Evolutionary conservation across 1,139 yeast genomes (phyloP).

Genomic region (Candida sanyaensis): DNA sequence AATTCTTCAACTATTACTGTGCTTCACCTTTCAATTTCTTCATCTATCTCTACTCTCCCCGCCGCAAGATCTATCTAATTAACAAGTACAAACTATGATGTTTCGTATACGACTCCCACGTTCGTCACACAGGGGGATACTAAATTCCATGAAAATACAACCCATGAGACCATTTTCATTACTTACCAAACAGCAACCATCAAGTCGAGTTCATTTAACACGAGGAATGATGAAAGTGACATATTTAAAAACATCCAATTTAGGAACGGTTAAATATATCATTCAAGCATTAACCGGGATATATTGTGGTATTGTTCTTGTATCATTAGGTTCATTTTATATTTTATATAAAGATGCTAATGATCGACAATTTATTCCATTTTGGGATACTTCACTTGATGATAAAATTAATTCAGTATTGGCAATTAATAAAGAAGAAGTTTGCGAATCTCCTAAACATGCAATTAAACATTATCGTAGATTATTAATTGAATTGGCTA

Average conservation of each 20-base stretch:
- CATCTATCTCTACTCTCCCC: background rate
- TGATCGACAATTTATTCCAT: slow-evolving; percentile 42
- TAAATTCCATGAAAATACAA: background rate
- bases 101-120: background rate
- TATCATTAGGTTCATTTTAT: slow-evolving; percentile 41
- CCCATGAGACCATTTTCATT: background rate
- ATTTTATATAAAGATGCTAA: slow-evolving; percentile 45
- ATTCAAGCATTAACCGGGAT: slow-evolving; percentile 45
- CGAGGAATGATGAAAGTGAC: background rate
- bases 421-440: slow-evolving; percentile 50
- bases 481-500: slow-evolving; percentile 38
- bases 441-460: slow-evolving; percentile 41
- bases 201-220: background rate
- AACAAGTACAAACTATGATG: background rate
- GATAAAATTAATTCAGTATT: slow-evolving; percentile 43
- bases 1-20: background rate
- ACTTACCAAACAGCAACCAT: background rate
- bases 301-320: slow-evolving; percentile 44
- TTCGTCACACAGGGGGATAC: background rate
- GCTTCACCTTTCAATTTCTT: background rate
- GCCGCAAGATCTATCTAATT: no score
- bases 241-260: slow-evolving; percentile 1
- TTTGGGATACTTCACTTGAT: slow-evolving; percentile 29
- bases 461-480: slow-evolving; percentile 49
- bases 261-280: slow-evolving; percentile 31